Evolutionary conservation across 139 green algal genomes (phyloP).

Genomic region (Haematococcus lacustris): DNA sequence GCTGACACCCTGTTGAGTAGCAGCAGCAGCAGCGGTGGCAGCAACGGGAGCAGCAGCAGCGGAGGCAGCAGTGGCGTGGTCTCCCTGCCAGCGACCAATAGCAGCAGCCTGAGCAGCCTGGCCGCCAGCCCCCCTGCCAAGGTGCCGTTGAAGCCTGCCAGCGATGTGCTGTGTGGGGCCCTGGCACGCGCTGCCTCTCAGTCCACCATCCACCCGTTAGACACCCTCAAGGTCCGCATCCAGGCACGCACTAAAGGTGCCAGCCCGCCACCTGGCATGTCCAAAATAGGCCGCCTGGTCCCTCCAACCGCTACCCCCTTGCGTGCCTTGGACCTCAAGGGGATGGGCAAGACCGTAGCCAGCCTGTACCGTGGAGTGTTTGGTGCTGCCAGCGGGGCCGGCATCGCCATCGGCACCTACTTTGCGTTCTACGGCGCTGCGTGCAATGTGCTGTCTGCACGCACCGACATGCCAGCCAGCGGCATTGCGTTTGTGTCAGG

Average conservation of each 20-base stretch:
- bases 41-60: not conserved
- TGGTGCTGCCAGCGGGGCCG: conserved; percentile 79
- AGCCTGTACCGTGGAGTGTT: conserved; percentile 55
- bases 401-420: conserved; percentile 91
- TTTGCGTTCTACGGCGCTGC: conserved; percentile 83
- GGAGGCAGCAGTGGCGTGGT: not conserved
- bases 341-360: not conserved
- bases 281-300: not conserved
- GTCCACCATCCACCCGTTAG: conserved; percentile 60
- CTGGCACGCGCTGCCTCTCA: conserved; percentile 54
- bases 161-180: conserved; percentile 60
- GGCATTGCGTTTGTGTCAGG: conserved; percentile 67
- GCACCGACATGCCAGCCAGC: conserved; percentile 29
- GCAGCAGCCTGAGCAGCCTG: not conserved
- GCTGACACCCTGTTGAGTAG: not conserved
- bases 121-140: not conserved
- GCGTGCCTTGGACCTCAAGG: not conserved
- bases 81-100: not conserved
- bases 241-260: conserved; percentile 4
- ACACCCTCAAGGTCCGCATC: conserved; percentile 55
- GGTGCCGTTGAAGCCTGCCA: not conserved
- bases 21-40: not conserved
- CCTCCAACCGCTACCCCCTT: too few species aligned
- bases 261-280: not conserved
- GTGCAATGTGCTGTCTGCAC: conserved; percentile 50